Base-by-base conservation (phyloP, 371 early-diverging fungal species). In the Batrachochytrium dendrobatidis region DNA sequence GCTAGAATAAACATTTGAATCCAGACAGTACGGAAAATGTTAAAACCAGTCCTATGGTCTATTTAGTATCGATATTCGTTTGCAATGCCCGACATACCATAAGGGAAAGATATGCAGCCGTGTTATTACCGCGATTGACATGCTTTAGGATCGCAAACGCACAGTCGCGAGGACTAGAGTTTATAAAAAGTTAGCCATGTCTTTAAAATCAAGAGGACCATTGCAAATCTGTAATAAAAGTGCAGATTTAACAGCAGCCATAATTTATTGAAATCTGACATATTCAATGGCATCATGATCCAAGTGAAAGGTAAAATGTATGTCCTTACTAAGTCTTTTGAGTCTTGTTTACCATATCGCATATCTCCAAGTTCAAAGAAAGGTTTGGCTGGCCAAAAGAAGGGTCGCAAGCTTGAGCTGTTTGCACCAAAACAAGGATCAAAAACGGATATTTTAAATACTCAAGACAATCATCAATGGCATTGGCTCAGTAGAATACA, bases 261-360 rank as follows among this genome's bases (percentile, higher is more conserved):
- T 20, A 45, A 3, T 24, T n/a, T 12, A n/a, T n/a, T 12, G n/a
- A 39, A n/a, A 39, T 12, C 39, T 12, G 39, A 15, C 39, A 39
- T 12, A 20, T 17, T 51, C 10, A 17, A 55, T 17, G 44, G 20
- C 39, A 32, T 32, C 20, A 28, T 17, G 55, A 45, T 3, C 2
- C 20, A 46, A 7, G 32, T 28, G 12, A 32, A 5, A 6, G 15
- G 33, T 0, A 26, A 32, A 32, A n/a, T n/a, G n/a, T 8, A 58
- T 65, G 24, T n/a, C n/a, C n/a, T n/a, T 83, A 86, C 91, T 77
- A 84, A 68, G 81, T 88, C 59, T 89, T 87, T 65, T 87, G 83
- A 65, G 90, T 91, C 60, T 83, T 80, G 68, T 94, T 95, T 64
- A 96, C 89, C 45, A 90, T 72, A 65, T 94, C 97, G 69, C 90